Evolutionary conservation across 2,329 filamentous ascomycete species (phyloP).

Genomic region (Teratosphaeria gauchensis): DNA sequence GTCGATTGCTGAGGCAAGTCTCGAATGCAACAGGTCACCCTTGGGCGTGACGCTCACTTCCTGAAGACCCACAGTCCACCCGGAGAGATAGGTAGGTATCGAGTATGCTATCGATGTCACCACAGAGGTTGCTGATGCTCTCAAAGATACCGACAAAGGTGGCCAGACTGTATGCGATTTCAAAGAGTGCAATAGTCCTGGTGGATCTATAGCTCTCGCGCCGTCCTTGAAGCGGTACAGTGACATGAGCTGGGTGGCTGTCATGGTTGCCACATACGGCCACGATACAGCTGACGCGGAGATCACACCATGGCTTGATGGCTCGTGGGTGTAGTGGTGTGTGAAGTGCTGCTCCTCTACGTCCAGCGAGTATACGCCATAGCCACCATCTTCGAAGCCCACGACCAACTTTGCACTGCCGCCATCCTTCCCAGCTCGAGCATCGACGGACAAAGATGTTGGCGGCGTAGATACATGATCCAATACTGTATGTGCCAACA

Average conservation of each 20-base stretch:
- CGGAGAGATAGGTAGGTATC: constrained; percentile 62
- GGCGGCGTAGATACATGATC: constrained; percentile 30
- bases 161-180: constrained; percentile 69
- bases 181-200: constrained; percentile 63
- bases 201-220: constrained; percentile 26
- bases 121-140: constrained; percentile 53
- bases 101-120: constrained; percentile 84
- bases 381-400: constrained; percentile 63
- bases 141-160: constrained; percentile 73
- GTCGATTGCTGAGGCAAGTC: constrained; percentile 42
- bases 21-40: constrained; percentile 40
- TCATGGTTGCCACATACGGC: constrained; percentile 73
- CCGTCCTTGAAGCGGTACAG: constrained; percentile 45
- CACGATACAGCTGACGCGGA: constrained; percentile 61
- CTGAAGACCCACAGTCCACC: constrained; percentile 88
- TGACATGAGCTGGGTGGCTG: constrained; percentile 61
- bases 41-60: constrained; percentile 59
- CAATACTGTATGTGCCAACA: constrained; percentile 44
- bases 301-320: constrained; percentile 54
- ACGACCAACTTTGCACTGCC: constrained; percentile 42
- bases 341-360: constrained; percentile 35
- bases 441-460: constrained; percentile 56
- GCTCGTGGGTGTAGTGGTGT: constrained; percentile 48
- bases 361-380: constrained; percentile 58
- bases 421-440: constrained; percentile 20